Conservation (phyloP, 1,284 basidiomycete genomes). For the Fomes fomentarius region DNA sequence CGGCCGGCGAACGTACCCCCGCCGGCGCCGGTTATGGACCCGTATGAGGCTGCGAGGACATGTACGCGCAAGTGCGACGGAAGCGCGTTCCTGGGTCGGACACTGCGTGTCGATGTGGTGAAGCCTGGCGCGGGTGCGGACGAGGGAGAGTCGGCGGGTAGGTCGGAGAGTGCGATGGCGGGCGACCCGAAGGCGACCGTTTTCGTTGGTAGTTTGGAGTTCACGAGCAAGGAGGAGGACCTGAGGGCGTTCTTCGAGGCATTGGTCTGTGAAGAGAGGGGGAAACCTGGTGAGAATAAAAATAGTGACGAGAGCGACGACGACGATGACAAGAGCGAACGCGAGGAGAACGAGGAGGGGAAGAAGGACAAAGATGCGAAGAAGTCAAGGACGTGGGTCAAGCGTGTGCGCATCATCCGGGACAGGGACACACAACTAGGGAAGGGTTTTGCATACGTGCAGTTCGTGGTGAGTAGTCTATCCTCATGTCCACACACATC, state of each 20-base stretch:
- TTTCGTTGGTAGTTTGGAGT: constrained; percentile 94
- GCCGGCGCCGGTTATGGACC: constrained; percentile 58
- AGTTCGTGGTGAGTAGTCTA: constrained; percentile 72
- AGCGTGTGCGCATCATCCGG: constrained; percentile 84
- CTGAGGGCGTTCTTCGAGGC: constrained; percentile 87
- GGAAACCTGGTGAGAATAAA: constrained; percentile 41
- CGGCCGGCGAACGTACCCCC: constrained; percentile 61
- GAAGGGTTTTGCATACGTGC: constrained; percentile 97
- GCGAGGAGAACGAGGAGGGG: too few species aligned
- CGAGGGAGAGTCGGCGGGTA: background rate
- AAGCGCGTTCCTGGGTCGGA: constrained; percentile 73
- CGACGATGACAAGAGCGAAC: constrained; percentile 22
- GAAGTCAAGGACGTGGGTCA: constrained; percentile 66
- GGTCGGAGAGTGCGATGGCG: constrained; percentile 18
- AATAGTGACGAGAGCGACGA: constrained; percentile 32
- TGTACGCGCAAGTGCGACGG: constrained; percentile 73
- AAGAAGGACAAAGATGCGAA: constrained; percentile 31
- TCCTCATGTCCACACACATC: background rate
- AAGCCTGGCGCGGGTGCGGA: constrained; percentile 37
- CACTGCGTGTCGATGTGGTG: constrained; percentile 75
- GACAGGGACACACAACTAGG: constrained; percentile 94
- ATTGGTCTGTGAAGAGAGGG: constrained; percentile 76
- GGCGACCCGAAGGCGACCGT: constrained; percentile 82
- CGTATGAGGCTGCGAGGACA: constrained; percentile 70
- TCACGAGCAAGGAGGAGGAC: constrained; percentile 90